phyloP scores from a whole-genome alignment of 2,329 filamentous ascomycete genomes.

The Botrytis aclada region DNA sequence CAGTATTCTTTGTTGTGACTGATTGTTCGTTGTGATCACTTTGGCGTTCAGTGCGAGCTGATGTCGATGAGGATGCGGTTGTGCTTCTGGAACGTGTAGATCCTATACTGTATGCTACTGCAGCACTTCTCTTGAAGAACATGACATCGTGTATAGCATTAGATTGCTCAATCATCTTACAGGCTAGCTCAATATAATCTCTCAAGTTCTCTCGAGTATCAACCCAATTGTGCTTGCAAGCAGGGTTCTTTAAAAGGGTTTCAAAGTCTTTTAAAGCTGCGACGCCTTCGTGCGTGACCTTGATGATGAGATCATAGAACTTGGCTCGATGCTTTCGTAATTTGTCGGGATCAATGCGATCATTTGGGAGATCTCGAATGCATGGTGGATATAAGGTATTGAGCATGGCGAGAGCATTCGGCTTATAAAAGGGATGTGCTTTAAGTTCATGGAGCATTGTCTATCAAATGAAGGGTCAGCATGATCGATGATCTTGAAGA shows the following conservation, averaged over 20 bases:
- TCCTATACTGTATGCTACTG: background rate
- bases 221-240: slow-evolving; percentile 27
- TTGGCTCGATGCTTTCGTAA: slow-evolving; percentile 28
- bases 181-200: slow-evolving; percentile 28
- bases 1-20: background rate
- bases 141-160: slow-evolving; percentile 22
- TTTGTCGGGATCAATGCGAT: slow-evolving; percentile 23
- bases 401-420: slow-evolving; percentile 33
- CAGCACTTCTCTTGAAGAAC: slow-evolving; percentile 19
- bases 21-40: background rate
- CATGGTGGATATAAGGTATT: slow-evolving; percentile 36
- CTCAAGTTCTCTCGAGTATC: slow-evolving; percentile 23
- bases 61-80: background rate
- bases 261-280: slow-evolving; percentile 25
- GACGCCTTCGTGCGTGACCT: slow-evolving; percentile 23
- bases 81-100: background rate
- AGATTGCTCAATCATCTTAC: slow-evolving; percentile 32
- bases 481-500: background rate
- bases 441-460: slow-evolving; percentile 32
- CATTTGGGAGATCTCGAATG: slow-evolving; percentile 28
- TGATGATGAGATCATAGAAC: slow-evolving; percentile 30
- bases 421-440: slow-evolving; percentile 26
- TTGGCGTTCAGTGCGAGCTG: background rate
- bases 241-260: slow-evolving; percentile 20
- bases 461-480: slow-evolving; percentile 22